Percentiles rank a stretch among this genome's conserved stretches.
Conservation (phyloP, 305 asterid species). For the Fraxinus nigra region DNA sequence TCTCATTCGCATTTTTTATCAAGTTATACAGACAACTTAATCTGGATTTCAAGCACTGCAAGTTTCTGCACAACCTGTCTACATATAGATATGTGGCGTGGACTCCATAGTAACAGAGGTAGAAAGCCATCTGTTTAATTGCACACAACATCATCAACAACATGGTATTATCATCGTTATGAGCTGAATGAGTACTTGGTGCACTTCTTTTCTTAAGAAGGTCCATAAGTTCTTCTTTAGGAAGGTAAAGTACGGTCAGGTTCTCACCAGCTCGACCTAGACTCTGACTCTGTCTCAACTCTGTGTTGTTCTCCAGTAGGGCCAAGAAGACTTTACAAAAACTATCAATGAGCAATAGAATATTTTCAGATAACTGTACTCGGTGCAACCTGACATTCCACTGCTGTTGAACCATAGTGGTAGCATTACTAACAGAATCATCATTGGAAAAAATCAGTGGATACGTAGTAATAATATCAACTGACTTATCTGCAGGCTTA, state of each 20-base stretch:
- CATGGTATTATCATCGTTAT: constrained; percentile 30
- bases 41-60: constrained; percentile 43
- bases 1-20: constrained; percentile 41
- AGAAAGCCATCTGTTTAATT: constrained; percentile 69
- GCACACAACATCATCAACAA: constrained; percentile 45
- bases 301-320: constrained; percentile 40
- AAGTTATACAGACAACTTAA: constrained; percentile 44
- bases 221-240: constrained; percentile 42
- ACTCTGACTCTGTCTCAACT: constrained; percentile 29
- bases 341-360: constrained; percentile 39
- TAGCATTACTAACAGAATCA: constrained; percentile 39
- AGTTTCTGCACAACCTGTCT: constrained; percentile 38
- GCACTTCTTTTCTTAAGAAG: constrained; percentile 33
- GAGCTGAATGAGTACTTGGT: constrained; percentile 28
- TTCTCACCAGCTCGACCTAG: constrained; percentile 37
- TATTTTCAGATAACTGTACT: constrained; percentile 49
- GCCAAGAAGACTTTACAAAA: constrained; percentile 39
- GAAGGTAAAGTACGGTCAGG: constrained; percentile 35
- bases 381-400: constrained; percentile 45
- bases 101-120: constrained; percentile 61
- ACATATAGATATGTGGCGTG: constrained; percentile 48
- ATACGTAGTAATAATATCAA: constrained; percentile 25
- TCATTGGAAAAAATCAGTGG: constrained; percentile 32
- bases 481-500: constrained; percentile 37
- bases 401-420: constrained; percentile 42